Evolutionary conservation across 1,139 yeast species (phyloP).

Genomic region (Saccharomyces hybrid): DNA sequence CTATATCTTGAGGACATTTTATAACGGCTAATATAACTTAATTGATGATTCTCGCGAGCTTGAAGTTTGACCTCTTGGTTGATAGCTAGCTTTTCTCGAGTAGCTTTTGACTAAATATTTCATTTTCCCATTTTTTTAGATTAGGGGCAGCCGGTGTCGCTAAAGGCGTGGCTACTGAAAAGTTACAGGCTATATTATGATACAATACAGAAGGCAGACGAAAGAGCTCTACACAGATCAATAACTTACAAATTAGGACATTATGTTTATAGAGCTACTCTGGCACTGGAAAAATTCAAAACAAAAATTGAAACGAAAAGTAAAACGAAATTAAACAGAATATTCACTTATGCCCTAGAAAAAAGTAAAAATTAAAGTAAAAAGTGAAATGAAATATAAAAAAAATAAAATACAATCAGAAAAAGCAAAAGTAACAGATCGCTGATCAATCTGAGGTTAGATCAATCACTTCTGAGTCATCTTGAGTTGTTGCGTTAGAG

Average conservation of each 20-base stretch:
- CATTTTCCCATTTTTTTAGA: background rate
- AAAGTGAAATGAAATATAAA: background rate
- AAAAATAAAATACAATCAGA: background rate
- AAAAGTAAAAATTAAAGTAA: background rate
- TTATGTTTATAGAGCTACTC: too few species aligned
- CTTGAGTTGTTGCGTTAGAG: background rate
- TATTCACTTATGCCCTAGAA: background rate
- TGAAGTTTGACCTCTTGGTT: background rate
- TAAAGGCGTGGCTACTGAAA: background rate
- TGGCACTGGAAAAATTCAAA: background rate
- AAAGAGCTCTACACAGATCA: too few species aligned
- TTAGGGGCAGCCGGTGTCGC: background rate
- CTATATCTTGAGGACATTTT: constrained; percentile 30
- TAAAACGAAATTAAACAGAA: too few species aligned
- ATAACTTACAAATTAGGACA: too few species aligned
- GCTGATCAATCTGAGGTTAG: constrained; percentile 1
- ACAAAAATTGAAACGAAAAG: background rate
- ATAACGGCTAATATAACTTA: background rate
- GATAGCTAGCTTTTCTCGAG: background rate
- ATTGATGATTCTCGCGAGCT: background rate
- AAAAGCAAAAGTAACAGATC: background rate
- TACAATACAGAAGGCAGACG: background rate
- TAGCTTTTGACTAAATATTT: background rate
- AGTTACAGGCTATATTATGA: background rate
- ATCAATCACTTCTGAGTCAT: constrained; percentile 1